Evolutionary conservation across 1,284 basidiomycete species (phyloP), one percentile per base, ranked within the genome.

Genomic region (Xerocomus minutiporus): DNA sequence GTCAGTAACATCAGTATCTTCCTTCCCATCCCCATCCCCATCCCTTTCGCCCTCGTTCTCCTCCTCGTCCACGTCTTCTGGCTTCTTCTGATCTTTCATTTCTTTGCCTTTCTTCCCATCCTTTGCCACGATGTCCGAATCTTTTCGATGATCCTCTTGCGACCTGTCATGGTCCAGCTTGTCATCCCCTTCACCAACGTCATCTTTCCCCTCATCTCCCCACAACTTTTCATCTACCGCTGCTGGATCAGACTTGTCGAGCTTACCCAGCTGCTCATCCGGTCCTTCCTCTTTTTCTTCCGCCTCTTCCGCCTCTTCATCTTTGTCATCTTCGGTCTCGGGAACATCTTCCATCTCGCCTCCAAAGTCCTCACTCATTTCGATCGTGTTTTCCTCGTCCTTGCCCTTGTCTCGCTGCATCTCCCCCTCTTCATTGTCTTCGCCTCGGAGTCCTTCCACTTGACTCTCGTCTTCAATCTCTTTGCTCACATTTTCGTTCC

Each of bases 211-310:
- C 58, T 95, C 88, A 58, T 94, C 90, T 34, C 88, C 93, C 96
- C 97, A 98, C 60, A 99, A 78, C 73, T 98, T 98, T 73, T 99
- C 96, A 65, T 99, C 96, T 9, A 97, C 83, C 0, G 88, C 86
- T 26, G 84, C 80, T 8, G 92, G 90, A 70, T 97, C 94, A n/a
- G 83, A 76, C 2, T 85, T 82, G 70, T 97, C 93, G 40, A 97
- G 76, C 55, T 95, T 82, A 28, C 86, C 93, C 26, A 96, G 71
- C 53, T 87, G 85, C 59, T 98, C 95, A 42, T 97, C 93, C 17
- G 82, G 79, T 39, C 78, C 78, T 17, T 83, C 82, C 2, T 84
- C 83, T 1, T 78, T 78, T 8, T 80, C 78, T 4, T 80, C 31
- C 28, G 28, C 28, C 31, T 31, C 81, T 4, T 84, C 83, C 1